Base-by-base conservation (phyloP, 805 yeast genomes). In the Kluyveromyces siamensis region DNA sequence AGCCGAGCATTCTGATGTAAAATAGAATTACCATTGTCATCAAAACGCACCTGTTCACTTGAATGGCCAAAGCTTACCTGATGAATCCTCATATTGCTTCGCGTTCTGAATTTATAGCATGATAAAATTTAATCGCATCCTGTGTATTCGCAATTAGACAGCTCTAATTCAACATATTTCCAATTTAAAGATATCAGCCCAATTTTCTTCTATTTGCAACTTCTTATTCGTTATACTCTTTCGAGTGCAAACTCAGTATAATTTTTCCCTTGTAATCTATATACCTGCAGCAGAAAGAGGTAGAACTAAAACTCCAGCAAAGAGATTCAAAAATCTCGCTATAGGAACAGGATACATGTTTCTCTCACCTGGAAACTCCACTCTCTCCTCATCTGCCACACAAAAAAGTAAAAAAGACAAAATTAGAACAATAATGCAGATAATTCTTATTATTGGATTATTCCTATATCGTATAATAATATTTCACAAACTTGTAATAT, bases 391-490 rank as follows among this genome's bases (percentile, higher is more conserved):
- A 30, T 30, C 35, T 30, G 35, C 40, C 40, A 17, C 14, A 9
- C 25, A 37, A 37, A 37, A 16, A 37, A 14, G 16, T 14, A 36
- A 36, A 36, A 36, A 10, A 37, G n/a, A 5, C 11, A 37, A 37
- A 37, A 37, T 9, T 17, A 37, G 17, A 17, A 37, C 13, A 37
- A 37, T 13, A 37, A 37, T 37, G 40, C 40, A 13, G 40, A 37
- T 37, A 37, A 37, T 37, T 37, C 25, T 37, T 37, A 37, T 37
- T 37, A 37, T 37, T 37, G 40, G 40, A 19, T n/a, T 37, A 37
- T 37, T 37, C 40, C 40, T 37, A 37, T 37, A 37, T 37, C 40
- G 40, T 37, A 37, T 37, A 37, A 37, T 37, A 37, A 37, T 30
- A 30, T 30, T 37, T 37, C 40, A 37, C 40, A 37, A 37, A 37